Evolutionary conservation across 164 flowering plant genomes (phyloP).

Genomic region (Brasenia schreberi): DNA sequence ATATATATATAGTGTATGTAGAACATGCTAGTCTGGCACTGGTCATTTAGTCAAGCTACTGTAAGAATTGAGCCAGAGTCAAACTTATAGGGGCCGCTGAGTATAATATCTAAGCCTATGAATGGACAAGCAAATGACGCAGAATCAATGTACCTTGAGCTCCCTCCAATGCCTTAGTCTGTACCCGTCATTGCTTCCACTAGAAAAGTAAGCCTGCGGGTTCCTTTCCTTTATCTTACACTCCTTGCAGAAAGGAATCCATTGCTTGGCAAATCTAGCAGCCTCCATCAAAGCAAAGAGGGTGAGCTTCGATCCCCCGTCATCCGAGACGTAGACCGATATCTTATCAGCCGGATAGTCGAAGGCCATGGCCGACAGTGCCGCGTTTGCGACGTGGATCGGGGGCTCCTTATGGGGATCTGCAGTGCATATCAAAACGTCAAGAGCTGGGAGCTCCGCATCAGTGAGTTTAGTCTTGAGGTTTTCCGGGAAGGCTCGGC

Average conservation of each 20-base stretch:
- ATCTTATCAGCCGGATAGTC: slow-evolving; percentile 17
- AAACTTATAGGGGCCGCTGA: too few relatives aligned
- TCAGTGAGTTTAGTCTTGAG: slow-evolving; percentile 3
- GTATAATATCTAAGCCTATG: too few relatives aligned
- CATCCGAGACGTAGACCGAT: slow-evolving; percentile 22
- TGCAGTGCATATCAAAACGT: slow-evolving; percentile 24
- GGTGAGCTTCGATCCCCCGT: slow-evolving; percentile 22
- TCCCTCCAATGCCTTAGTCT: background rate
- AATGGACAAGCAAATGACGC: too few relatives aligned
- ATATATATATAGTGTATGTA: background rate
- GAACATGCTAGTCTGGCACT: too few relatives aligned
- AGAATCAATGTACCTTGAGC: background rate
- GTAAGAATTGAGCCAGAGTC: too few relatives aligned
- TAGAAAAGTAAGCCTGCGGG: slow-evolving; percentile 16
- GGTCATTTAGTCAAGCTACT: too few relatives aligned
- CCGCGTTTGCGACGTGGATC: slow-evolving; percentile 14
- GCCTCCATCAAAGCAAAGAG: slow-evolving; percentile 27
- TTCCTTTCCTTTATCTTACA: slow-evolving; percentile 7
- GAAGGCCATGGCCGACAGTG: slow-evolving; percentile 17
- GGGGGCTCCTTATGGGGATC: slow-evolving; percentile 28
- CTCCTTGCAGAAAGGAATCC: slow-evolving; percentile 19
- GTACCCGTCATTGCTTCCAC: background rate
- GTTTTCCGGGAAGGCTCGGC: slow-evolving; percentile 12
- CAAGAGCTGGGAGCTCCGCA: slow-evolving; percentile 11
- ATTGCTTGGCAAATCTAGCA: slow-evolving; percentile 15